Evolutionary conservation across 345 rosid genomes (phyloP), one percentile per base, ranked within the genome.

Genomic region (Pseudoturritis turrita): DNA sequence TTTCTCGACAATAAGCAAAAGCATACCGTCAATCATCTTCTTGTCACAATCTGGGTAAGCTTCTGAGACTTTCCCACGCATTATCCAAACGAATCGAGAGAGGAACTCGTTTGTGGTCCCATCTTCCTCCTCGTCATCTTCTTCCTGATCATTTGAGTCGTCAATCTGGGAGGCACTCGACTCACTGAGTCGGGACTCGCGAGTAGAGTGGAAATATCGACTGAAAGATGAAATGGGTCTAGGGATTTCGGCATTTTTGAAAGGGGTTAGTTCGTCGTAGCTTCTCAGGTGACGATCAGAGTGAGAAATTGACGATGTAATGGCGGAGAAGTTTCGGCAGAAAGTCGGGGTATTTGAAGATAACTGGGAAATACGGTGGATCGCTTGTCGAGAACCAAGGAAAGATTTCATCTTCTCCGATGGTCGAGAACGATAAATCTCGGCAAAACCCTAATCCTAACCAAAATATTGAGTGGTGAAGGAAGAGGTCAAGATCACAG

Each of bases 61-160:
- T 65, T 87, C 87, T 0, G 81, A 61, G 60, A 95, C 64, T 84
- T 85, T 88, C 74, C 84, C 80, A 4, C 96, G 87, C 96, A 90
- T 88, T 77, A 81, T 77, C 96, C 91, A 87, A 49, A 85, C 92
- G 60, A 88, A 88, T 59, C 89, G 87, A 2, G 96, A 89, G 67
- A 96, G 80, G 69, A 92, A 96, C 73, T 90, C 97, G 47, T 81
- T 88, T 77, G 82, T 70, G 5, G 78, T 72, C 23, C 78, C 88
- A 69, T 89, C 86, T 21, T 87, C 96, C 10, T 77, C 87, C 29
- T 78, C 83, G 0, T 65, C 62, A 12, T 85, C 93, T 53, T 71
- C 88, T 36, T 81, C 85, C 11, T 66, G 57, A 40, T 50, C 31
- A 12, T 50, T 23, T 11, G 55, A 50, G 15, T 80, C 73, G 25